phyloP scores from a whole-genome alignment of 768 basidiomycete genomes.

The Pleurotus tuoliensis region DNA sequence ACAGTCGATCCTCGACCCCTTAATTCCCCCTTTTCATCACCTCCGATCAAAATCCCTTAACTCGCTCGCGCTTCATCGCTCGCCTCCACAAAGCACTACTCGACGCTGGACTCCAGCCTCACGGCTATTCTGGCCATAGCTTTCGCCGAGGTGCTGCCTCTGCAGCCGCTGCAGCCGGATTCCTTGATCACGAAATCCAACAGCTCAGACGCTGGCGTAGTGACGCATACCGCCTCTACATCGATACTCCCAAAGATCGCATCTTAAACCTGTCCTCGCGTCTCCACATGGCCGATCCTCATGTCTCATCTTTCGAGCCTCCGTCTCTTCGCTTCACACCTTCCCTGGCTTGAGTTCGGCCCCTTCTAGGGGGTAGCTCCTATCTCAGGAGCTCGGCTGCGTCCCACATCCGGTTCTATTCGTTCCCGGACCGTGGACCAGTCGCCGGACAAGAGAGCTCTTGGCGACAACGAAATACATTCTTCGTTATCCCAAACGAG shows the following conservation, averaged over 20 bases:
- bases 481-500: no score
- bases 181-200: constrained; percentile 31
- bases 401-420: no score
- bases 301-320: not conserved
- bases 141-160: constrained; percentile 25
- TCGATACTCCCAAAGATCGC: constrained; percentile 20
- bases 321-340: not conserved
- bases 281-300: not conserved
- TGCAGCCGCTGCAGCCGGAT: constrained; percentile 25
- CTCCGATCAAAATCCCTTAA: not conserved
- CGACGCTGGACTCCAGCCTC: not conserved
- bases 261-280: constrained; percentile 13
- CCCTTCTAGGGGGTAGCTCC: not conserved
- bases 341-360: not conserved
- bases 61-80: not conserved
- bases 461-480: no score
- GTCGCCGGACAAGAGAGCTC: no score
- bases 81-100: not conserved
- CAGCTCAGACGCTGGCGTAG: constrained; percentile 32
- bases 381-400: no score
- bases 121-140: constrained; percentile 22
- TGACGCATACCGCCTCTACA: constrained; percentile 34
- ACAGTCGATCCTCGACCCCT: not conserved
- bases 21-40: not conserved
- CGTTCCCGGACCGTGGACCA: no score